Evolutionary conservation across 1,284 basidiomycete genomes (phyloP).

Genomic region (Laetiporus sulphureus): DNA sequence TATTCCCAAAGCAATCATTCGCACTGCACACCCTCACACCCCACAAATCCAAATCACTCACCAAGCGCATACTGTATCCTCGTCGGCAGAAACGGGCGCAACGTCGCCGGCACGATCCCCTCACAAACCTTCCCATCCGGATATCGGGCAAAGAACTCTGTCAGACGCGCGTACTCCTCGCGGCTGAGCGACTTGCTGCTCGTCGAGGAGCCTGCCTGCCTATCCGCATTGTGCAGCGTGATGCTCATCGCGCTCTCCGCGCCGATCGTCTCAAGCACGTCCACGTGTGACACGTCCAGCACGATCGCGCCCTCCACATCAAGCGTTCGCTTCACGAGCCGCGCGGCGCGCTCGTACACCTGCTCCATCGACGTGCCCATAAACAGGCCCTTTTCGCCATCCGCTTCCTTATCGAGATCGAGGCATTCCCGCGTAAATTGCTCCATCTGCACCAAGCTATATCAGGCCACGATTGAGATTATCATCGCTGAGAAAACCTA

Average conservation of each 20-base stretch:
- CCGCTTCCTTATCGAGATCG: conserved; percentile 74
- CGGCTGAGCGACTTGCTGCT: conserved; percentile 45
- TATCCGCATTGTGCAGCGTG: conserved; percentile 44
- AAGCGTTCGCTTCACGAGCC: conserved; percentile 82
- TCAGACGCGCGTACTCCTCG: conserved; percentile 69
- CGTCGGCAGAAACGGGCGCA: conserved; percentile 73
- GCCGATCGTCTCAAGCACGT: conserved; percentile 73
- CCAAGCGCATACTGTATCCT: conserved; percentile 82
- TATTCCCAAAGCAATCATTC: too few relatives aligned
- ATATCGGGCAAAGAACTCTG: conserved; percentile 69
- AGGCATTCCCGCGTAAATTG: conserved; percentile 92
- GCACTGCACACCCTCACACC: background rate
- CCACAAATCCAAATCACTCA: conserved; percentile 30
- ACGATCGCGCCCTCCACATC: conserved; percentile 91
- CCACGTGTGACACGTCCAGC: conserved; percentile 88
- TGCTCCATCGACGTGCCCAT: conserved; percentile 65
- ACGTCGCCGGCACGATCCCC: conserved; percentile 70
- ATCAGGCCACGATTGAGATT: too few relatives aligned
- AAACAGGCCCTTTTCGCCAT: conserved; percentile 23
- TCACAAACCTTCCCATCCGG: conserved; percentile 86
- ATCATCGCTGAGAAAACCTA: conserved; percentile 30
- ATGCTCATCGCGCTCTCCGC: conserved; percentile 62
- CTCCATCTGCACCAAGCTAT: conserved; percentile 84
- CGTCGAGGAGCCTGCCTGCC: conserved; percentile 33
- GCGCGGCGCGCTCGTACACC: conserved; percentile 83